Evolutionary conservation across 345 rosid genomes (phyloP), one percentile per base, ranked within the genome.

Genomic region (Punica granatum): DNA sequence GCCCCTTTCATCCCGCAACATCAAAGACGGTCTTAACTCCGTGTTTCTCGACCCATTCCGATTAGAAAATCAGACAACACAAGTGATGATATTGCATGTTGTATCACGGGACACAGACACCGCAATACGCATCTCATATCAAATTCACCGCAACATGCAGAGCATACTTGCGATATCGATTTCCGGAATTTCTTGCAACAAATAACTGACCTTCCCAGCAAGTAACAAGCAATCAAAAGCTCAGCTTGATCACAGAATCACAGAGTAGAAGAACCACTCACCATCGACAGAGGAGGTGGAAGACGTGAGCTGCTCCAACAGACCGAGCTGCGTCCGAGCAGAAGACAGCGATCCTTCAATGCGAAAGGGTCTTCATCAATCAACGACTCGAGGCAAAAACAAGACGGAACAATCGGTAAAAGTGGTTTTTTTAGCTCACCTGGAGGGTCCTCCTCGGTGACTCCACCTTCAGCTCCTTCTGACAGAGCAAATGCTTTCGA

Each of bases 281-380:
- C 98, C 95, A 26, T 86, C 86, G 30, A 26, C 67, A 0, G 86
- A 63, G 43, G 91, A 63, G 73, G 78, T 35, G 41, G 80, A 72
- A 46, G 86, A 76, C 53, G 84, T 82, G 54, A 93, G 92, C 70
- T 88, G 97, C 3, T 90, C 90, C 71, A 89, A 72, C 67, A 93
- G 88, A 78, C 83, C 96, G 60, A 93, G 70, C 67, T 78, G 98
- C 0, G 90, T 76, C 9, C 94, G 87, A 53, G 90, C 70, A 46
- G 98, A 85, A 74, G 96, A 82, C 28, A 72, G 61, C 8, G 96
- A 79, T 66, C 87, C 97, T 90, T 33, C 43, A 23, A 42, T 67
- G 43, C 63, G 33, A 66, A 69, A 63, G 28, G 48, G 32, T 21
- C 48, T 36, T 41, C 66, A 42, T 25, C 1, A 33, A 30, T 56